A percentile compares a stretch with the other conserved stretches of the same genome.
phyloP scores from a whole-genome alignment of 2,329 filamentous ascomycete species.

The Tolypocladium endophyticum region DNA sequence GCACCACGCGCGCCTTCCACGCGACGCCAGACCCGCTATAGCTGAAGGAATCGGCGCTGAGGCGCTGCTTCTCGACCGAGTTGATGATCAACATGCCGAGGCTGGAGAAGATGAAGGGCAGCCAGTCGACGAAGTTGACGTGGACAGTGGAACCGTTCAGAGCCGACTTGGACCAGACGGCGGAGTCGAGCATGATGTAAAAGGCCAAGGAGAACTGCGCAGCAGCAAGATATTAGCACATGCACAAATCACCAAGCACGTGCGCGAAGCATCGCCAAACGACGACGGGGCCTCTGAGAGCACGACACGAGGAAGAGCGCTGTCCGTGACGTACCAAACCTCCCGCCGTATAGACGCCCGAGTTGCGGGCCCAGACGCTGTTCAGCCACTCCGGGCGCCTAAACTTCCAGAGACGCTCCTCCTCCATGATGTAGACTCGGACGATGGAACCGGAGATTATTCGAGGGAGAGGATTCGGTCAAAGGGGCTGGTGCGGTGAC shows the following conservation, averaged over 20 bases:
- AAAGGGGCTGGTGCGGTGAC: not conserved
- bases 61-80: slow-evolving; percentile 55
- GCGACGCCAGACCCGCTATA: slow-evolving; percentile 54
- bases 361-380: slow-evolving; percentile 51
- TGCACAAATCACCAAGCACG: not conserved
- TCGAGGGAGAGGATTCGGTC: not conserved
- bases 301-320: not conserved
- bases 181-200: slow-evolving; percentile 57
- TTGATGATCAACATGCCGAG: slow-evolving; percentile 64
- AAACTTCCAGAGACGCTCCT: slow-evolving; percentile 60
- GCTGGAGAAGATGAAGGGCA: slow-evolving; percentile 55
- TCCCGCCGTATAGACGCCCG: slow-evolving; percentile 52
- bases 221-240: not conserved
- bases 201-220: slow-evolving; percentile 56
- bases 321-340: slow-evolving; percentile 41
- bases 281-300: not conserved
- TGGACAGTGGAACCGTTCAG: slow-evolving; percentile 49
- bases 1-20: slow-evolving; percentile 58
- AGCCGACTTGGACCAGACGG: slow-evolving; percentile 54
- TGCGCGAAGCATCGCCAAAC: not conserved
- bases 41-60: slow-evolving; percentile 52
- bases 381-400: slow-evolving; percentile 56
- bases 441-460: not conserved
- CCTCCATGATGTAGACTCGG: slow-evolving; percentile 36
- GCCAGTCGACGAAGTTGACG: slow-evolving; percentile 60